Evolutionary conservation across 495 filamentous ascomycete species (phyloP).

Genomic region (Glutinoglossum americanum): DNA sequence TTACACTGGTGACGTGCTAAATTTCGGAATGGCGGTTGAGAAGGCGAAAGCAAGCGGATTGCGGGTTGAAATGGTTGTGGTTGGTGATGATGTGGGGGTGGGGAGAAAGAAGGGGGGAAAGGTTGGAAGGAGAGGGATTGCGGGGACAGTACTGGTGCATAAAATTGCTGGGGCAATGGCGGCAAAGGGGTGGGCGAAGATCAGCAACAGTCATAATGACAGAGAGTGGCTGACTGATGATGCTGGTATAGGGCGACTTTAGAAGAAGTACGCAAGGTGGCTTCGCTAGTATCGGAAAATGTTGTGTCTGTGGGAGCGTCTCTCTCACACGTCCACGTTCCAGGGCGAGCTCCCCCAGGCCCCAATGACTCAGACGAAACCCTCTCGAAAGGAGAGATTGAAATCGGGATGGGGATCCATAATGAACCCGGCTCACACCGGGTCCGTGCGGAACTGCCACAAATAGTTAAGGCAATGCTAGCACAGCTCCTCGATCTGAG

Average conservation of each 20-base stretch:
- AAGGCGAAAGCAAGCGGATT: constrained; percentile 70
- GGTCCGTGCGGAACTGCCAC: constrained; percentile 37
- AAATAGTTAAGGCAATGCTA: constrained; percentile 61
- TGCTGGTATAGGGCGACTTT: constrained; percentile 18
- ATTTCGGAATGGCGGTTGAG: constrained; percentile 88
- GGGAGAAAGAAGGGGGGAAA: constrained; percentile 66
- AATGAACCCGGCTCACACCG: constrained; percentile 78
- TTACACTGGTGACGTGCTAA: constrained; percentile 61
- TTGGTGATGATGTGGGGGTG: constrained; percentile 91
- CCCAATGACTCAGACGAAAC: constrained; percentile 26
- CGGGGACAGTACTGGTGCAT: constrained; percentile 69
- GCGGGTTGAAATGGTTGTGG: constrained; percentile 76
- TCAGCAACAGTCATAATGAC: constrained; percentile 6
- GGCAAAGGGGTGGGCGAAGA: constrained; percentile 29
- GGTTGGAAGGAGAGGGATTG: constrained; percentile 79
- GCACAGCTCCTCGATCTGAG: constrained; percentile 53
- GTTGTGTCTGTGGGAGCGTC: constrained; percentile 72
- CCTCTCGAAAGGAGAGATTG: constrained; percentile 50
- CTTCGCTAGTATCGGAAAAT: constrained; percentile 49
- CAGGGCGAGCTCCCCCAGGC: constrained; percentile 35
- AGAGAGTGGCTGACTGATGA: neutral
- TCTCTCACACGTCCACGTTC: constrained; percentile 80
- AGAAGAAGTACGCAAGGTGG: constrained; percentile 49
- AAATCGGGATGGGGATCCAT: constrained; percentile 97
- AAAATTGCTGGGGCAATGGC: constrained; percentile 83